A percentile compares a stretch with the other conserved stretches of the same genome.
phyloP scores from a whole-genome alignment of 2,329 filamentous ascomycete species.

The Hypoxylon sp. region DNA sequence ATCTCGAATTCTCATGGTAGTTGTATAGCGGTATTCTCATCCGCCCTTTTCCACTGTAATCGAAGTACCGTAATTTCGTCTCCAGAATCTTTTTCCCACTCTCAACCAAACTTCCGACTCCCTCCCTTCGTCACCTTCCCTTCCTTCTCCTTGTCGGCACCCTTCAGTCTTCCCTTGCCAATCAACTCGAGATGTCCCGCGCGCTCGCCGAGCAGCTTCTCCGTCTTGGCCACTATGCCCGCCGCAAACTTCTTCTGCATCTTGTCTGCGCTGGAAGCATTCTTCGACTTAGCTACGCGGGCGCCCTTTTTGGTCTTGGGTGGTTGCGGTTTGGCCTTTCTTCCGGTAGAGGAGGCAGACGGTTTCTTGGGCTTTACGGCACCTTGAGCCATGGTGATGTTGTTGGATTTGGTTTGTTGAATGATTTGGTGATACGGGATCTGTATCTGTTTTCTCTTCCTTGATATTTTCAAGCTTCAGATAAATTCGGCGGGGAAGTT shows the following conservation, averaged over 20 bases:
- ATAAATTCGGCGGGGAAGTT: no score
- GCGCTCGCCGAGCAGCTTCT: slow-evolving; percentile 65
- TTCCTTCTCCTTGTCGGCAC: slow-evolving; percentile 44
- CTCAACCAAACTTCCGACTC: slow-evolving; percentile 40
- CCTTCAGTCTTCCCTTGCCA: slow-evolving; percentile 47
- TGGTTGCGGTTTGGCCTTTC: slow-evolving; percentile 59
- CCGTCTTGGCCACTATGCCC: slow-evolving; percentile 63
- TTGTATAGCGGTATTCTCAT: no score
- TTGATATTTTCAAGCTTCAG: no score
- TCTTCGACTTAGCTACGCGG: slow-evolving; percentile 42
- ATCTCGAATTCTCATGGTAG: no score
- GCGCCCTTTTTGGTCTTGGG: slow-evolving; percentile 50
- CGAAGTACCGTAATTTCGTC: no score
- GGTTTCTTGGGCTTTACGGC: slow-evolving; percentile 57
- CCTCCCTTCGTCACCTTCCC: slow-evolving; percentile 40
- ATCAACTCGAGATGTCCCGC: slow-evolving; percentile 68
- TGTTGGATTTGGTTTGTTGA: slow-evolving; percentile 1
- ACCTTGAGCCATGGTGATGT: slow-evolving; percentile 64
- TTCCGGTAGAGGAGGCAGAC: slow-evolving; percentile 50
- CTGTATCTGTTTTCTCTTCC: no score
- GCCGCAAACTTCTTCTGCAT: slow-evolving; percentile 63
- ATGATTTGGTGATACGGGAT: no score
- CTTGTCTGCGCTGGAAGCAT: slow-evolving; percentile 56
- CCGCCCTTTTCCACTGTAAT: no score
- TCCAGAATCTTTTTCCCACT: no score